Base-by-base conservation (phyloP, 2,329 filamentous ascomycete species). In the Ophiostoma sp. region DNA sequence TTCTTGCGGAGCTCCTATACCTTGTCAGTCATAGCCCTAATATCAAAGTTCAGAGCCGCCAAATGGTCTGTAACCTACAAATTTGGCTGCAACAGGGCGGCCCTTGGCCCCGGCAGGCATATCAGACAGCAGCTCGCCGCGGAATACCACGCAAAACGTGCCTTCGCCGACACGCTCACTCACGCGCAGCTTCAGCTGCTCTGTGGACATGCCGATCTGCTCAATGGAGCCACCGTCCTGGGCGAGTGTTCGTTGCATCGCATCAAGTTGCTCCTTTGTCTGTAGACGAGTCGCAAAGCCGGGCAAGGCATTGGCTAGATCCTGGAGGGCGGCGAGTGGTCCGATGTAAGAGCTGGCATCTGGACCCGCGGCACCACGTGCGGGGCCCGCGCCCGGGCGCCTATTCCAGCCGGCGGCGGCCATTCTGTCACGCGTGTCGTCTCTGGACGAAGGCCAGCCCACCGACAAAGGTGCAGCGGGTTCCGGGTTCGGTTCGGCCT, bases 181-280 rank as follows among this genome's bases (percentile, higher is more conserved):
- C 25, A 77, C 61, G 15, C 73, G 73, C 36, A 76, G 64, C 19
- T 59, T 42, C n/a, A 70, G 59, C 42, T 69, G 48, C n/a, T 76
- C 76, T 5, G 50, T 68, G 0, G 64, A 12, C 9, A 31, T 59
- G 57, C 73, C 72, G 3, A 72, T 73, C 19, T 45, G 36, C 33
- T 75, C 70, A 22, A 75, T 17, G 0, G 69, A 48, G 12, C 74
- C 75, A 2, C 71, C 72, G 33, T 39, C 48, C 12, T 73, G 42
- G 7, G 31, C 25, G 1, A 77, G 70, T 0, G 17, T 9, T 15
- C 33, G 69, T 70, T 77, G 76, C 95, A 95, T 0, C 84, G 98
- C 28, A 89, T 97, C 19, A 94, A 98, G 79, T 86, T 97, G 2
- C 98, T 98, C 80, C 90, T 94, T n/a, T 90, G 90, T 0, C 84